A percentile compares a stretch with the other conserved stretches of the same genome.
These are phyloP conservation scores for Linderniella brevidens DNA, from an alignment of 257 asterid genomes.

Conservation along the genomic window DNA sequence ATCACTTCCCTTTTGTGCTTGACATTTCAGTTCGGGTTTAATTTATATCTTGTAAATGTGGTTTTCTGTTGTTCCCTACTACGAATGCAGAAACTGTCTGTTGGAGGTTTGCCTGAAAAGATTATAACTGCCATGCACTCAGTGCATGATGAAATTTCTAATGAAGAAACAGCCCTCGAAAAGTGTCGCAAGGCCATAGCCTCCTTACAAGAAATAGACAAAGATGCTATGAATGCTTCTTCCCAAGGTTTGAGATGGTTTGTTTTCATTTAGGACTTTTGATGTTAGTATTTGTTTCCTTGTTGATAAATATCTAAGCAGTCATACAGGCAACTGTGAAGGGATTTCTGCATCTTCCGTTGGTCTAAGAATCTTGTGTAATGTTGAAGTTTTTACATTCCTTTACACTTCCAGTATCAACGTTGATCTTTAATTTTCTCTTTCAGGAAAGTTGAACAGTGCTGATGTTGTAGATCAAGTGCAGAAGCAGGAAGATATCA, in stretches of 20 bases:
- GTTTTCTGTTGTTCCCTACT: slow-evolving; percentile 6
- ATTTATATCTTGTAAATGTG: slow-evolving; percentile 3
- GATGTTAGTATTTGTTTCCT: background rate
- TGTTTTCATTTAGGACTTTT: background rate
- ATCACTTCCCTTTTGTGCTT: background rate
- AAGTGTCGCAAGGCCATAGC: slow-evolving; percentile 61
- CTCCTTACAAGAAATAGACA: slow-evolving; percentile 63
- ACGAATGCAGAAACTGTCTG: slow-evolving; percentile 56
- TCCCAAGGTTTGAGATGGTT: slow-evolving; percentile 32
- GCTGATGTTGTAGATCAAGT: slow-evolving; percentile 40
- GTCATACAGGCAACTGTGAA: too few species aligned
- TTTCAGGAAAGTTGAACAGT: slow-evolving; percentile 61
- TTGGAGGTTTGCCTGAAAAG: slow-evolving; percentile 80
- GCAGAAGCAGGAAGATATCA: slow-evolving; percentile 53
- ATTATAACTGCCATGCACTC: slow-evolving; percentile 67
- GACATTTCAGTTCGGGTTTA: slow-evolving; percentile 2
- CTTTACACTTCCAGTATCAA: slow-evolving; percentile 1
- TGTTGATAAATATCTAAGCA: too few species aligned
- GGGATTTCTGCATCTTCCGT: background rate
- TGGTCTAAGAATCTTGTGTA: background rate
- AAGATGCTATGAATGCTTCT: slow-evolving; percentile 43
- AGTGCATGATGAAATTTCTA: slow-evolving; percentile 40
- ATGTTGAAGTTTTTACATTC: background rate
- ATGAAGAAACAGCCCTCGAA: slow-evolving; percentile 68
- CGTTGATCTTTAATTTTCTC: slow-evolving; percentile 7